A percentile compares a stretch with the other conserved stretches of the same genome.
Evolutionary conservation across 345 rosid genomes (phyloP).

Genomic region (Pelargonium nanum): DNA sequence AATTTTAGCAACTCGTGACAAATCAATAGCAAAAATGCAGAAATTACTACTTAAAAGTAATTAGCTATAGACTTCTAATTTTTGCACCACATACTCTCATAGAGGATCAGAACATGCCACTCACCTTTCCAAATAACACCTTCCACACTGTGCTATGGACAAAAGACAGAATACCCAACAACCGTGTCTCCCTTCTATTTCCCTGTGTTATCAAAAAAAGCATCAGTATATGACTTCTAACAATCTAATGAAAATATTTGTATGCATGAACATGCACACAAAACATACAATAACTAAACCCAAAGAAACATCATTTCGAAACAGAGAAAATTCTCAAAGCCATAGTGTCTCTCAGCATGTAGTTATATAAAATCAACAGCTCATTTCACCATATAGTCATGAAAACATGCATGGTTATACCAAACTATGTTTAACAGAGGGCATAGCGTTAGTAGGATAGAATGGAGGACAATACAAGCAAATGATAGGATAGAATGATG

Average conservation of each 20-base stretch:
- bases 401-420: too few relatives aligned
- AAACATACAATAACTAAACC: background rate
- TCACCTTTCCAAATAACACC: slow-evolving; percentile 87
- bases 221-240: background rate
- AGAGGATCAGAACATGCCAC: background rate
- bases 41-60: too few relatives aligned
- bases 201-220: slow-evolving; percentile 41
- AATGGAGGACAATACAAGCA: too few relatives aligned
- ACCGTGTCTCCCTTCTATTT: slow-evolving; percentile 88
- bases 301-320: background rate
- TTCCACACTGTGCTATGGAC: slow-evolving; percentile 98
- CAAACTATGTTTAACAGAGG: background rate
- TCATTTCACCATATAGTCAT: too few relatives aligned
- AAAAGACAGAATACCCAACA: slow-evolving; percentile 82
- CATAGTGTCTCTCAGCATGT: too few relatives aligned
- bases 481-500: too few relatives aligned
- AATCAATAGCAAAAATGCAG: background rate
- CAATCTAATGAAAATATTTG: too few relatives aligned
- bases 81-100: background rate
- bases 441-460: too few relatives aligned
- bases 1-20: background rate
- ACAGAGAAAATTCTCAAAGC: background rate
- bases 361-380: too few relatives aligned
- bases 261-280: background rate
- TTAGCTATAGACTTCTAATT: too few relatives aligned